These are phyloP conservation scores for Trichoderma lentiforme DNA, from an alignment of 2,329 filamentous ascomycete genomes.

Conservation along the genomic window DNA sequence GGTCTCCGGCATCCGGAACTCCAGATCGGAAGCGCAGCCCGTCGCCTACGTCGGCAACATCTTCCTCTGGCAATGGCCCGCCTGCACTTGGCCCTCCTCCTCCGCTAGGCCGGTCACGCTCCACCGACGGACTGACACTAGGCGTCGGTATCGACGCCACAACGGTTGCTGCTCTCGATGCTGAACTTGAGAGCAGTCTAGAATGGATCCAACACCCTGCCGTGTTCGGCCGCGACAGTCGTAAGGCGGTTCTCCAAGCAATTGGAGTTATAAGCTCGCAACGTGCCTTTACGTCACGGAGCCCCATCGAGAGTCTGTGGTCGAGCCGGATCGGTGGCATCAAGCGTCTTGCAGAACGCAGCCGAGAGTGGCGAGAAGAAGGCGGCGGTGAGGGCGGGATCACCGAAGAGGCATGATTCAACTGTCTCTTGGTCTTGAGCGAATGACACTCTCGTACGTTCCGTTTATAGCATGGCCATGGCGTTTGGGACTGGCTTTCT, in stretches of 20 bases:
- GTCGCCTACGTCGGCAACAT: slow-evolving; percentile 49
- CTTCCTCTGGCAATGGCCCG: slow-evolving; percentile 40
- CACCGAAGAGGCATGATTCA: slow-evolving; percentile 53
- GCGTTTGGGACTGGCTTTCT: slow-evolving; percentile 1
- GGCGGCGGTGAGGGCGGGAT: slow-evolving; percentile 69
- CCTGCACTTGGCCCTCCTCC: slow-evolving; percentile 41
- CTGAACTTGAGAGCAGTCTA: slow-evolving; percentile 82
- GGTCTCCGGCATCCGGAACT: slow-evolving; percentile 44
- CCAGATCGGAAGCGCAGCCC: slow-evolving; percentile 56
- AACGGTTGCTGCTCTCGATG: slow-evolving; percentile 82
- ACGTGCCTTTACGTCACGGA: slow-evolving; percentile 88
- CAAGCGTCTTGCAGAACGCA: slow-evolving; percentile 75
- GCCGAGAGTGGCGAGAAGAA: slow-evolving; percentile 87
- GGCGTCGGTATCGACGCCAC: slow-evolving; percentile 75
- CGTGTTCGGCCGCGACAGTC: slow-evolving; percentile 87
- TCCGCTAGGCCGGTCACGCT: slow-evolving; percentile 50
- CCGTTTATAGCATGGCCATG: slow-evolving; percentile 17
- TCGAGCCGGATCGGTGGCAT: slow-evolving; percentile 78
- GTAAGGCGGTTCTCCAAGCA: slow-evolving; percentile 92
- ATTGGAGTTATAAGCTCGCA: slow-evolving; percentile 97
- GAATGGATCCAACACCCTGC: slow-evolving; percentile 98
- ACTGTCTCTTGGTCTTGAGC: slow-evolving; percentile 5
- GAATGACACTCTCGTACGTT: not conserved
- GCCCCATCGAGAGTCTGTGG: slow-evolving; percentile 85
- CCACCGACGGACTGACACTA: slow-evolving; percentile 57